Base-by-base conservation (phyloP, 2,329 filamentous ascomycete species). In the Arthrinium phaeospermum region DNA sequence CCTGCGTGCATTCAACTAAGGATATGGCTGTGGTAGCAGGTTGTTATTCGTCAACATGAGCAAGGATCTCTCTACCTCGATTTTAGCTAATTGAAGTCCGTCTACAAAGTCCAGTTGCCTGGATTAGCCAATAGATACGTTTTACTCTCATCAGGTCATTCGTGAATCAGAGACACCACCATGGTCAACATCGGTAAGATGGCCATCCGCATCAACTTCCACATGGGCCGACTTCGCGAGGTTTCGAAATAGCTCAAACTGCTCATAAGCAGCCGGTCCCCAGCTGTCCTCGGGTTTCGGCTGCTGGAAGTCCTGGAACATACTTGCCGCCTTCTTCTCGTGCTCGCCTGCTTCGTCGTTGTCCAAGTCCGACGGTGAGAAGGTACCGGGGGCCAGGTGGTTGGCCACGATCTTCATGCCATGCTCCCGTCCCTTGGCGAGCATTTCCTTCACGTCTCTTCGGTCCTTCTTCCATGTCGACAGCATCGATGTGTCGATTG, bases 401-500 rank as follows among this genome's bases (percentile, higher is more conserved):
- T 73, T 72, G 44, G 80, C 79, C 24, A 77, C 72, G 2, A 80
- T 75, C 34, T 76, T 76, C 73, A 81, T 78, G 47, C 81, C 82
- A 45, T 82, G 76, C 71, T 79, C 73, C 37, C 75, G 78, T n/a
- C 81, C 80, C 46, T 75, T 78, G 8, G 72, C 71, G 22, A 84
- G 74, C 46, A 83, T 64, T 19, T 80, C 78, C 67, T 77, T 78
- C 47, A 81, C 76, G 13, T 80, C 77, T 45, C 78, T 71, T 49
- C 79, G 78, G 71, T 84, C 82, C 68, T 81, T 74, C 71, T 79
- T 77, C 82, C 81, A 83, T 41, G 68, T 75, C 16, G 34, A 8
- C 57, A 64, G n/a, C 16, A 67, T 45, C 24, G 69, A 64, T 12
- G 47, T 27, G 4, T 75, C 73, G 34, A 80, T 47, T 37, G 77